Conservation (phyloP, 495 filamentous ascomycete genomes). For the Hypomontagnella monticulosa region DNA sequence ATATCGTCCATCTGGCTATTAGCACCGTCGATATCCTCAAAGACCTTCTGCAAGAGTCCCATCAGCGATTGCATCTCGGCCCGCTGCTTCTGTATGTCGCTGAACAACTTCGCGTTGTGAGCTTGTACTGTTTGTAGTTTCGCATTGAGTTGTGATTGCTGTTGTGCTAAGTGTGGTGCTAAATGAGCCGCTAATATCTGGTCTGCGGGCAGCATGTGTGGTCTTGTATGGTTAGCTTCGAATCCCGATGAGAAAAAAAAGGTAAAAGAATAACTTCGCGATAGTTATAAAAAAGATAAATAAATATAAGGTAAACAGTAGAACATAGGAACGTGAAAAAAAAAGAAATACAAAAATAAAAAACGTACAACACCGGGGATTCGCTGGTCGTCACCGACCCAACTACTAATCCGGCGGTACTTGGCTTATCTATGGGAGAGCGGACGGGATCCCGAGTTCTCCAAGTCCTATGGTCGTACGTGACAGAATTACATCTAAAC, state of each 20-base stretch:
- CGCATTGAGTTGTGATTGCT: slow-evolving; percentile 68
- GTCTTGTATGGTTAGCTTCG: slow-evolving; percentile 54
- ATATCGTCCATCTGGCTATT: slow-evolving; percentile 57
- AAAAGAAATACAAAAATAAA: slow-evolving; percentile 30
- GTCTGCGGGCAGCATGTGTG: slow-evolving; percentile 78
- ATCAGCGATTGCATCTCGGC: slow-evolving; percentile 77
- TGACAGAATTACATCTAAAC: slow-evolving; percentile 9
- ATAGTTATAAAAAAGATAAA: slow-evolving; percentile 18
- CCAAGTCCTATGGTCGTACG: slow-evolving; percentile 58
- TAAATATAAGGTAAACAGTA: slow-evolving; percentile 11
- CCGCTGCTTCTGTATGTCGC: slow-evolving; percentile 71
- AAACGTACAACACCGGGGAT: slow-evolving; percentile 60
- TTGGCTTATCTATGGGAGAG: slow-evolving; percentile 58
- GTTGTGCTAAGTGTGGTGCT: slow-evolving; percentile 68
- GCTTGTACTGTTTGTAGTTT: slow-evolving; percentile 68
- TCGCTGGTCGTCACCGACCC: slow-evolving; percentile 62
- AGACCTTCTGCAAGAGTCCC: slow-evolving; percentile 68
- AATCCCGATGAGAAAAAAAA: background rate
- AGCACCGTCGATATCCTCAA: slow-evolving; percentile 75
- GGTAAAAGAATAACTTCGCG: too few relatives aligned
- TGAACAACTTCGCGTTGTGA: slow-evolving; percentile 71
- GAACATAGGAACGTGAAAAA: slow-evolving; percentile 11
- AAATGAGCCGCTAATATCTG: slow-evolving; percentile 76
- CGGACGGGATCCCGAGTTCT: slow-evolving; percentile 62
- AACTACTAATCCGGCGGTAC: slow-evolving; percentile 56